phyloP scores from a whole-genome alignment of 1,284 basidiomycete species.

The Schizophyllum amplum region DNA sequence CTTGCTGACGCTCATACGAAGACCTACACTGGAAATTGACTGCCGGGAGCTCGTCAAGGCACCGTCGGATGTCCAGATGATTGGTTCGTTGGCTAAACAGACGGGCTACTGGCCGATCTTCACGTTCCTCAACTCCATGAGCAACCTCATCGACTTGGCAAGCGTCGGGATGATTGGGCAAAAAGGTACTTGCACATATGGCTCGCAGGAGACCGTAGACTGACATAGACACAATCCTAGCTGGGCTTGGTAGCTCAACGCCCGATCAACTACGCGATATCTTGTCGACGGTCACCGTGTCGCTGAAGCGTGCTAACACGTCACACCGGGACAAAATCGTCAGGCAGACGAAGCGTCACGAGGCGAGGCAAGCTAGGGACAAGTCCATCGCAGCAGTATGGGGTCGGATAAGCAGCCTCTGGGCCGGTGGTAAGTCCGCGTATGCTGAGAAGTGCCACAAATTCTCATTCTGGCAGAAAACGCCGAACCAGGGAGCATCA shows the following conservation, averaged over 20 bases:
- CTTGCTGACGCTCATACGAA: slow-evolving; percentile 23
- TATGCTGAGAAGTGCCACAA: too few relatives aligned
- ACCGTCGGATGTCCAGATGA: slow-evolving; percentile 64
- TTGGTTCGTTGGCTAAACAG: slow-evolving; percentile 67
- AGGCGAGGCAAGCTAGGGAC: background rate
- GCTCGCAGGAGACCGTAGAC: too few relatives aligned
- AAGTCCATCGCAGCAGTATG: background rate
- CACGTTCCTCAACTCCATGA: slow-evolving; percentile 81
- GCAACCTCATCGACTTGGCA: slow-evolving; percentile 87
- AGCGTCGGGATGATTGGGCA: slow-evolving; percentile 91
- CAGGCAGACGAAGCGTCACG: slow-evolving; percentile 15
- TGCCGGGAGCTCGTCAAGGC: slow-evolving; percentile 66
- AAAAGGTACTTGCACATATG: too few relatives aligned
- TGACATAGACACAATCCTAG: slow-evolving; percentile 35
- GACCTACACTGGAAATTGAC: slow-evolving; percentile 47
- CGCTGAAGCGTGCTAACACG: background rate
- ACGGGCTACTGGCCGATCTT: slow-evolving; percentile 92
- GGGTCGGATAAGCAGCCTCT: background rate
- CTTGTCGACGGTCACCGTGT: slow-evolving; percentile 54
- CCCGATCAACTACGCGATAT: slow-evolving; percentile 83
- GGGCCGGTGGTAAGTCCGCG: background rate
- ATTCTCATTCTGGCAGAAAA: slow-evolving; percentile 16
- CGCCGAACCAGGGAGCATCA: slow-evolving; percentile 21
- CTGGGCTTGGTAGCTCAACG: slow-evolving; percentile 81
- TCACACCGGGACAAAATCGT: background rate